phyloP scores from a whole-genome alignment of 805 yeast genomes.

The Starmerella tilneyi region DNA sequence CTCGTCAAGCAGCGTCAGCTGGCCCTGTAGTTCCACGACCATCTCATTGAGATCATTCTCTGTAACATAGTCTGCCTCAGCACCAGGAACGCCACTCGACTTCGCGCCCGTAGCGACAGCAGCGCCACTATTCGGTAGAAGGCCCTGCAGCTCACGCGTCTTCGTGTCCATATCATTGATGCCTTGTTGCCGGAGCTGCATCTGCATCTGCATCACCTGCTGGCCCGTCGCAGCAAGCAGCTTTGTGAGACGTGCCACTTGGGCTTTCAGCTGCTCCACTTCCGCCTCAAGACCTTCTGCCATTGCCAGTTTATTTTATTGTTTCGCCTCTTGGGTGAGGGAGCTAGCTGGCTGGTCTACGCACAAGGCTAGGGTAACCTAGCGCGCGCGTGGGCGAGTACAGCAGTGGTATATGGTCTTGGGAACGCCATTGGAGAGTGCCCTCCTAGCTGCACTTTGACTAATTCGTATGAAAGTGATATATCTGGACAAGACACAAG shows the following conservation, averaged over 20 bases:
- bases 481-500: too few species aligned
- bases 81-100: background rate
- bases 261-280: slow-evolving; percentile 30
- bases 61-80: slow-evolving; percentile 37
- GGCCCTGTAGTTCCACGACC: slow-evolving; percentile 84
- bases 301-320: slow-evolving; percentile 2
- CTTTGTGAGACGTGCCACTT: slow-evolving; percentile 55
- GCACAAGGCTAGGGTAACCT: too few species aligned
- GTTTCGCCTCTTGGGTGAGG: background rate
- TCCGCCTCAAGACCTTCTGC: slow-evolving; percentile 15
- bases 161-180: slow-evolving; percentile 22
- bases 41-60: slow-evolving; percentile 78
- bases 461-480: too few species aligned
- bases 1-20: slow-evolving; percentile 64
- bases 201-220: slow-evolving; percentile 60
- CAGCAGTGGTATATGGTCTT: too few species aligned
- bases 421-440: too few species aligned
- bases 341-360: too few species aligned
- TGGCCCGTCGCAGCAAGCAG: slow-evolving; percentile 70
- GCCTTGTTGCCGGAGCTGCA: slow-evolving; percentile 39
- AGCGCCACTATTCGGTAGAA: slow-evolving; percentile 10
- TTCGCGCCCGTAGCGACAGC: slow-evolving; percentile 5
- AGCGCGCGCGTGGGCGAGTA: too few species aligned
- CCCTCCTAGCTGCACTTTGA: too few species aligned
- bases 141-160: slow-evolving; percentile 25